These are phyloP conservation scores for Amanita rubescens DNA, from an alignment of 768 basidiomycete genomes.

Conservation along the genomic window DNA sequence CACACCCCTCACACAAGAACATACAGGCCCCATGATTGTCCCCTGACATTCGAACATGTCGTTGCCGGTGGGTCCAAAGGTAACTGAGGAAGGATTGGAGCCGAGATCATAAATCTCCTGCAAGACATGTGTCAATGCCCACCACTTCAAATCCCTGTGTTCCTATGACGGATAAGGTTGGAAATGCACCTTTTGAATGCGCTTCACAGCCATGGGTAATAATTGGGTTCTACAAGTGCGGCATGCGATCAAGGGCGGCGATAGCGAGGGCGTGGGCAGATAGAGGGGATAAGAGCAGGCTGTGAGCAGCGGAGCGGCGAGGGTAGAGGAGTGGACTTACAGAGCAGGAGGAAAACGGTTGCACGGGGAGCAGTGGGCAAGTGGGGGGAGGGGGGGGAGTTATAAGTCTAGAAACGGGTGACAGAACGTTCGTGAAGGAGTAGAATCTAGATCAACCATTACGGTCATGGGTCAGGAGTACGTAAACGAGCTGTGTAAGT, in stretches of 20 bases:
- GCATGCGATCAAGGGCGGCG: constrained; percentile 29
- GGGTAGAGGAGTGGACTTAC: constrained; percentile 23
- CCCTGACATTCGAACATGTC: constrained; percentile 99
- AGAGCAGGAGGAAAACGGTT: too few species aligned
- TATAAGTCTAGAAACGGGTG: too few species aligned
- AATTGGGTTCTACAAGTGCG: constrained; percentile 20
- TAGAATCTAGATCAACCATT: too few species aligned
- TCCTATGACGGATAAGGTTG: constrained; percentile 10
- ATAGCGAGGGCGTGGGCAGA: not conserved
- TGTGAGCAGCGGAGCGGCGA: not conserved
- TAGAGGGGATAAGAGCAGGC: not conserved
- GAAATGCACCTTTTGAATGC: constrained; percentile 89
- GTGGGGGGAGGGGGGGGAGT: too few species aligned
- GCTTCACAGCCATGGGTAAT: constrained; percentile 85
- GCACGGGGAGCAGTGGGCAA: too few species aligned
- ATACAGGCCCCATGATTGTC: constrained; percentile 98
- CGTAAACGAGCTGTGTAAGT: too few species aligned
- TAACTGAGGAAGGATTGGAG: constrained; percentile 99
- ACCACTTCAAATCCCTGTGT: constrained; percentile 3
- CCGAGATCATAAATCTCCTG: constrained; percentile 99
- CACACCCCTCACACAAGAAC: constrained; percentile 25
- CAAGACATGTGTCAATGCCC: constrained; percentile 15
- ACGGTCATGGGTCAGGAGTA: too few species aligned
- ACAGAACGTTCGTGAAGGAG: too few species aligned
- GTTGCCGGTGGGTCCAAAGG: constrained; percentile 94